Base-by-base conservation (phyloP, 768 basidiomycete species). In the Lenzites betulinus region DNA sequence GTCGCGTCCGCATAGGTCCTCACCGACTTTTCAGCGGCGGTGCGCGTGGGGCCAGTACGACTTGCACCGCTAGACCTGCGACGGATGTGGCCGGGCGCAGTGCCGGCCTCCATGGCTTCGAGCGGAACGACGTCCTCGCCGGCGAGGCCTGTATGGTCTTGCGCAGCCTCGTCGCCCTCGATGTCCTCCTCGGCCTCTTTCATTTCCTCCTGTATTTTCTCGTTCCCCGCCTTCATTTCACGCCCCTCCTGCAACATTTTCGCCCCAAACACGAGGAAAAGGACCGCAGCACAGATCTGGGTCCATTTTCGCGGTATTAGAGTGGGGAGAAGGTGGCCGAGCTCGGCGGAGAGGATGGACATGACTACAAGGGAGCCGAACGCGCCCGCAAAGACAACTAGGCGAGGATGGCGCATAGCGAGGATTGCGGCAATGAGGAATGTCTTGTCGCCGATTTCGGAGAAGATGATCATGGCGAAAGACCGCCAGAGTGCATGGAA, bases 371-470 rank as follows among this genome's bases (percentile, higher is more conserved):
- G 83, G 8, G 93, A 93, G 16, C 83, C 81, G 66, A 98, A 88
- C 1, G 97, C 95, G 33, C 95, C 97, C 0, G 80, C 79, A 70
- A 98, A 98, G 60, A 99, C 94, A 57, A 87, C 75, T 43, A 89
- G 66, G 22, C 95, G 88, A 1, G 94, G 88, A 72, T 97, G 94
- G 8, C 93, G 89, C 87, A 95, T 95, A 11, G 95, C 94, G 68
- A 85, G 90, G 70, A 87, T 93, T 77, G 95, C 93, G 50, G 96
- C 89, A 36, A 90, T 88, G 64, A 90, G 78, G 69, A 90, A 90
- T 0, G 96, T 98, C 74, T 98, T 97, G 85, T 98, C 96, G 23
- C 96, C 96, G 43, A 95, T 89, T 79, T 95, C 85, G 2, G 92
- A 93, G 71, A 90, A 80, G 35, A 98, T 98, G 96, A 22, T 98